These are phyloP conservation scores for Salicornia ramosissima DNA, from an alignment of 148 eudicot species.

Conservation along the genomic window DNA sequence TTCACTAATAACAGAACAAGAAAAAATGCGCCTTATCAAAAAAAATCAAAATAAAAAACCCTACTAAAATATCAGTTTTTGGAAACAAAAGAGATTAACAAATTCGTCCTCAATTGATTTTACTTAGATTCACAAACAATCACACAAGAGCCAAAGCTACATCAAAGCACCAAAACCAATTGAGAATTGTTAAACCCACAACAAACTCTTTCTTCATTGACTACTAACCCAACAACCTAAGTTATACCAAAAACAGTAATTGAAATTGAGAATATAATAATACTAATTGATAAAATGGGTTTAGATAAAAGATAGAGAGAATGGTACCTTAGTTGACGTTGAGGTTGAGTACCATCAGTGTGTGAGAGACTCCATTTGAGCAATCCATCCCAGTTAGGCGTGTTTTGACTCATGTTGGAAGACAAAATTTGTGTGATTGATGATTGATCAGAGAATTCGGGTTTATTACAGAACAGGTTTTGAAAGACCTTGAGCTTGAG, in stretches of 20 bases:
- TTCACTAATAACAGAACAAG: no score
- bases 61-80: no score
- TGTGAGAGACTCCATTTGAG: constrained; percentile 91
- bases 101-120: no score
- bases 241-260: not conserved
- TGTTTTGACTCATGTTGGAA: constrained; percentile 32
- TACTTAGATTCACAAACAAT: no score
- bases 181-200: no score
- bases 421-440: not conserved
- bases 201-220: no score
- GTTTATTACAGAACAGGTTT: not conserved
- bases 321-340: constrained; percentile 71
- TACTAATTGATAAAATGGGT: not conserved
- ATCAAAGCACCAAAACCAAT: no score
- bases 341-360: constrained; percentile 62
- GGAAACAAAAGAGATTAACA: no score
- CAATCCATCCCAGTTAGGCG: constrained; percentile 85
- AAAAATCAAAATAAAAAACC: no score
- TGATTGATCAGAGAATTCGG: not conserved
- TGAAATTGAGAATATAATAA: not conserved
- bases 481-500: not conserved
- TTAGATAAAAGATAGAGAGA: not conserved
- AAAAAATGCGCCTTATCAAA: no score
- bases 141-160: no score
- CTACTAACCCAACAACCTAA: no score